phyloP scores from a whole-genome alignment of 345 rosid species.

The Angophora floribunda region DNA sequence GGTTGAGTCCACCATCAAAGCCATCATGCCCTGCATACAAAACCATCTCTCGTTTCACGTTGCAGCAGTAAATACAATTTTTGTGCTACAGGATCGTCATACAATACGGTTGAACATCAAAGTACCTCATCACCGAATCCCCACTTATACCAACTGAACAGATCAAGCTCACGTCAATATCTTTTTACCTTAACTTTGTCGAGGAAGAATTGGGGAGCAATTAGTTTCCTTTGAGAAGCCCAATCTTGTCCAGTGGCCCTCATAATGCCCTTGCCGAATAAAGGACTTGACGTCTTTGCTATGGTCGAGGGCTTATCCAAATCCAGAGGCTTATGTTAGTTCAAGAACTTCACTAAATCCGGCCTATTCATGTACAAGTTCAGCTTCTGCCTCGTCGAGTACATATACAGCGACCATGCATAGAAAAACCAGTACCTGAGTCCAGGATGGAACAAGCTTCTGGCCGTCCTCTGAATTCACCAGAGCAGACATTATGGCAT shows the following conservation, averaged over 20 bases:
- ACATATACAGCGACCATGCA: conserved; percentile 11
- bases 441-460: not conserved
- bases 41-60: not conserved
- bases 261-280: conserved; percentile 19
- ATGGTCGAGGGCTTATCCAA: conserved; percentile 11
- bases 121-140: not conserved
- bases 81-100: not conserved
- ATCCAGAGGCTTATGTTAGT: conserved; percentile 7
- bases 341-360: conserved; percentile 8
- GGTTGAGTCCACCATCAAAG: conserved; percentile 15
- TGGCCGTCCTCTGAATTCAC: not conserved
- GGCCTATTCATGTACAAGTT: conserved; percentile 2
- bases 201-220: conserved; percentile 18
- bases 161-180: not conserved
- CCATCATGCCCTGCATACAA: conserved; percentile 2
- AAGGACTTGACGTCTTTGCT: not conserved
- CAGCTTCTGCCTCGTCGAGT: conserved; percentile 11
- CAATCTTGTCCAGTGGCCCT: conserved; percentile 10
- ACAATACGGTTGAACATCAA: not conserved
- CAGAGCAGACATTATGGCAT: not conserved
- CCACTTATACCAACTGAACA: not conserved
- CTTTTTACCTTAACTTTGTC: conserved; percentile 15
- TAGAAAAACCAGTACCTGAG: too few relatives aligned
- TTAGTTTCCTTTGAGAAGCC: conserved; percentile 17
- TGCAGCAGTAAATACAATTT: not conserved